Conservation (phyloP, 768 basidiomycete species). For the Rhizopogon vulgaris region DNA sequence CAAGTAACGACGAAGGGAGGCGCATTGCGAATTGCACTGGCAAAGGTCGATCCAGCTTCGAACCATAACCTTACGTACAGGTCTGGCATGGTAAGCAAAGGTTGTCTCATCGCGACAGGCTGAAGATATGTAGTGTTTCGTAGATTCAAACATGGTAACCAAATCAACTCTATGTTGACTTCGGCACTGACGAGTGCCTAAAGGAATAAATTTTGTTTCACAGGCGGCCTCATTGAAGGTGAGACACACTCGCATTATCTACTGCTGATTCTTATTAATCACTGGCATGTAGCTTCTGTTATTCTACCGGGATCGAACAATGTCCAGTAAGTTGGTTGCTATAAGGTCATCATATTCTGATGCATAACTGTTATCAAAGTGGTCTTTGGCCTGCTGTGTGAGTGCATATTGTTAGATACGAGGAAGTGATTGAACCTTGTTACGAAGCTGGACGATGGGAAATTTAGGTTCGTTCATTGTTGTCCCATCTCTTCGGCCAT, state of each 20-base stretch:
- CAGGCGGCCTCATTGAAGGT: conserved; percentile 65
- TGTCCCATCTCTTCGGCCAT: not conserved
- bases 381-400: conserved; percentile 46
- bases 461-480: conserved; percentile 28
- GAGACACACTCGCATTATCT: not conserved
- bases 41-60: conserved; percentile 30
- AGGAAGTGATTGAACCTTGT: conserved; percentile 4
- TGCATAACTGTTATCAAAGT: conserved; percentile 16
- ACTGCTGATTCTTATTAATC: not conserved
- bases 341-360: not conserved
- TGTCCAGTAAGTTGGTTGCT: conserved; percentile 20
- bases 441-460: conserved; percentile 46
- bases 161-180: not conserved
- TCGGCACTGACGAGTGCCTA: not conserved
- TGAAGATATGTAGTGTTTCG: conserved; percentile 3
- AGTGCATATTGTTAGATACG: conserved; percentile 6
- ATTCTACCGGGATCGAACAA: conserved; percentile 37
- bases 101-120: conserved; percentile 23
- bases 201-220: conserved; percentile 76
- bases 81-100: conserved; percentile 29
- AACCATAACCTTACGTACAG: conserved; percentile 46
- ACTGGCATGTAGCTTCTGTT: conserved; percentile 26
- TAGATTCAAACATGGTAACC: conserved; percentile 26
- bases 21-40: conserved; percentile 43
- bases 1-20: conserved; percentile 48